Percentiles rank a stretch among this genome's conserved stretches.
Conservation (phyloP, 768 basidiomycete species). For the Mycena metata region DNA sequence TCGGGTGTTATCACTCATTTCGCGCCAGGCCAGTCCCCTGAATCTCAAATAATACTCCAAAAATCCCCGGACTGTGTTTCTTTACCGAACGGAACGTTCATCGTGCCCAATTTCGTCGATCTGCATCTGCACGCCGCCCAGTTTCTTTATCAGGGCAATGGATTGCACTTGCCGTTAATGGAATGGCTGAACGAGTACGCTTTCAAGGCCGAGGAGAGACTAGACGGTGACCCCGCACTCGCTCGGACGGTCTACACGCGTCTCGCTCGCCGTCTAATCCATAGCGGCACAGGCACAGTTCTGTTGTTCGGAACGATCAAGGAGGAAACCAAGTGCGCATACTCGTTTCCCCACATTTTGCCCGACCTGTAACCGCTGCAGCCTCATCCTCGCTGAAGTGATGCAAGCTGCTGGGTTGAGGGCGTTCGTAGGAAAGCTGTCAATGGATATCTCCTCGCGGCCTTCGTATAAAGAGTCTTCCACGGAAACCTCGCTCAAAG, state of each 20-base stretch:
- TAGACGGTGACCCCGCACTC: conserved; percentile 73
- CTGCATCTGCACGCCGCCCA: conserved; percentile 92
- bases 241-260: conserved; percentile 77
- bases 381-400: conserved; percentile 81
- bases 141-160: conserved; percentile 89
- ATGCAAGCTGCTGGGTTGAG: conserved; percentile 82
- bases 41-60: conserved; percentile 52
- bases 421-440: conserved; percentile 90
- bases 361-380: conserved; percentile 44
- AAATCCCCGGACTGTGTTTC: conserved; percentile 38
- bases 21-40: conserved; percentile 50
- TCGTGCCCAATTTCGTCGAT: conserved; percentile 87
- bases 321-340: conserved; percentile 81
- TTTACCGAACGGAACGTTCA: conserved; percentile 69
- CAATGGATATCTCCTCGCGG: conserved; percentile 86
- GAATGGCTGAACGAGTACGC: conserved; percentile 88
- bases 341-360: not conserved
- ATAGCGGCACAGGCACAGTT: conserved; percentile 83
- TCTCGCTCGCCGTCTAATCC: conserved; percentile 74
- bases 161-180: conserved; percentile 87
- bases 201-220: conserved; percentile 81
- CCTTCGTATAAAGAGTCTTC: conserved; percentile 80
- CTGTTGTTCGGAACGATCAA: conserved; percentile 89
- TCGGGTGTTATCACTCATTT: conserved; percentile 68
- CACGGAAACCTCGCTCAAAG: conserved; percentile 58